Base-by-base conservation (phyloP, 352 stramenopile genomes). In the Blastocystis sp. region DNA sequence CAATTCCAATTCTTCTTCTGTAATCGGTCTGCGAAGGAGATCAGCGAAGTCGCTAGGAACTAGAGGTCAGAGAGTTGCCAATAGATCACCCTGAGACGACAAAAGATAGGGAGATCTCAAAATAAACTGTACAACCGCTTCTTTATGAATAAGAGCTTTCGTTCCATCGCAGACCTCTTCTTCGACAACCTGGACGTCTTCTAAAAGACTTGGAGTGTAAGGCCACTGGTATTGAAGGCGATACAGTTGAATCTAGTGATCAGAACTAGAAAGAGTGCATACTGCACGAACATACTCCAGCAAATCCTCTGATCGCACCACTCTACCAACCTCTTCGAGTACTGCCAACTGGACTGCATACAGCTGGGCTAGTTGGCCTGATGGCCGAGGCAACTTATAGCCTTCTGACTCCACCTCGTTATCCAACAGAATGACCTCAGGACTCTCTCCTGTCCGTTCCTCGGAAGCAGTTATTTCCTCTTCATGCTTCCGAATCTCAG, bases 1-100 rank as follows among this genome's bases (percentile, higher is more conserved):
- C 37, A 61, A 23, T 26, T 80, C 70, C 70, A 80, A 20, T 26
- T 80, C 70, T 53, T 80, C 70, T 20, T 41, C 37, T 39, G 43
- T 64, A 26, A 61, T 64, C 50, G 43, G 45, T 34, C 34, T 61
- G 9, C 70, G 70, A 15, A 80, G 55, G 45, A 61, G 70, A 15
- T 80, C 70, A 20, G 70, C 70, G 45, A 61, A 80, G 50, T 80
- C 70, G 34, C 37, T 43, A 34, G 70, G 70, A 29, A 80, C 70
- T 45, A 68, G n/a, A 39, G 20, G 7, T 68, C n/a, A 68, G 11
- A 8, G 11, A 20, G 59, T 1, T 37, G 11, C 26, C 11, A 23
- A 37, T 20, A 23, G n/a, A 18, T 15, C 11, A 68, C 59, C 59
- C 11, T 41, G 23, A 13, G 45, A 64, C 15, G 70, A 80, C n/a